Percentiles rank a stretch among this genome's conserved stretches.
Evolutionary conservation across 1,139 yeast species (phyloP).

Genomic region (Magnusiomyces magnusii): DNA sequence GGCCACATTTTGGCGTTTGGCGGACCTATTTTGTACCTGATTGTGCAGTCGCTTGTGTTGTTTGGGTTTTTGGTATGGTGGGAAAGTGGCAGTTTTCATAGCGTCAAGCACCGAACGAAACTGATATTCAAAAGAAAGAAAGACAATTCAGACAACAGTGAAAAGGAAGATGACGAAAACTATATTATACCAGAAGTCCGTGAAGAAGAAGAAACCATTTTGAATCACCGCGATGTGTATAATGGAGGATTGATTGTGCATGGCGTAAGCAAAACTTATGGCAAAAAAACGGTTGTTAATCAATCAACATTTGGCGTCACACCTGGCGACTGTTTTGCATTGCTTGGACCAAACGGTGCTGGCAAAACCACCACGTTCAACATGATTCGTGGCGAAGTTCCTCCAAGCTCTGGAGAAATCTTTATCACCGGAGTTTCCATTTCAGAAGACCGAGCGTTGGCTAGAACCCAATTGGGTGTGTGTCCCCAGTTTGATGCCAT

Average conservation of each 20-base stretch:
- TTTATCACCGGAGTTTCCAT: constrained; percentile 31
- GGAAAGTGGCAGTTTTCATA: constrained; percentile 28
- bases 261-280: constrained; percentile 29
- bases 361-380: constrained; percentile 87
- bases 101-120: not conserved
- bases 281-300: constrained; percentile 28
- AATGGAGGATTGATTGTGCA: constrained; percentile 26
- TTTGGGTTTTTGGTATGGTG: constrained; percentile 30
- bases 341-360: constrained; percentile 95
- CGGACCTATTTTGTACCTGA: constrained; percentile 32
- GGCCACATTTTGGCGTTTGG: constrained; percentile 34
- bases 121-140: constrained; percentile 8
- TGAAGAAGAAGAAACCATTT: not conserved
- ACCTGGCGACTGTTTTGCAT: constrained; percentile 33
- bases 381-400: constrained; percentile 49
- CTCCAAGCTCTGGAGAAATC: constrained; percentile 29
- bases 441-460: constrained; percentile 25
- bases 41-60: constrained; percentile 25
- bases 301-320: constrained; percentile 34
- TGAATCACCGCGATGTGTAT: not conserved
- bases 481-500: constrained; percentile 38
- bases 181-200: not conserved
- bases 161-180: constrained; percentile 6
- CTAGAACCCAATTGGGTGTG: constrained; percentile 33
- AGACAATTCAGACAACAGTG: not conserved